Evolutionary conservation across 2,329 filamentous ascomycete genomes (phyloP), one percentile per base, ranked within the genome.

Genomic region (Aspergillus unguis): DNA sequence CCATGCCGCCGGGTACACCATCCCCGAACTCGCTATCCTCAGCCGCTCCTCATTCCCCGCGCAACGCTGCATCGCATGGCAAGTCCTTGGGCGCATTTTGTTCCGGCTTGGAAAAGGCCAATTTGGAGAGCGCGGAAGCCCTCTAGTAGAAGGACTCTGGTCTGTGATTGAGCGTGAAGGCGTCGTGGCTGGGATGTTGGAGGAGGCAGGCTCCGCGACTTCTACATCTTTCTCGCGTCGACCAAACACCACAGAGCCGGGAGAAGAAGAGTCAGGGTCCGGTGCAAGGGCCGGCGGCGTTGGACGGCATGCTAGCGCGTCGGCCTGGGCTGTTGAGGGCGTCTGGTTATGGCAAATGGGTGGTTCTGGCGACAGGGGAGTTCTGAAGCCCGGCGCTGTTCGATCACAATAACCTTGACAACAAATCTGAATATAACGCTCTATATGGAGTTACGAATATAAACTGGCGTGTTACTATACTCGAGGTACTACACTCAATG

Each of bases 1-100:
- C 11, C 90, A 95, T 71, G 90, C 92, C 1, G 94, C 94, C 0
- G 94, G 94, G 0, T 99, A 99, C 72, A 97, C 94, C 0, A 82
- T 99, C 29, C 84, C 85, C 0, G 94, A 99, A 71, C 78, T 99
- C 1, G 86, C 90, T 1, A 83, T 87, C 31, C 80, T 96, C 2
- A 85, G 90, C 4, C 81, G 92, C 32, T 95, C 89, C 50, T 84
- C 85, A 0, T 90, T 96, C 23, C 84, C 94, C 0, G 86, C 88
- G 0, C 94, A 99, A 75, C 77, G 92, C 8, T 96, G 94, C 65
- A 81, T 97, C 56, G 90, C 94, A 0, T 96, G 90, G 71, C 92
- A 96, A 72, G 92, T 92, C 0, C 76, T 97, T 1, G 94, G 94
- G 0, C 80, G 94, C 23, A 82, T 97, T 5, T 71, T 97, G 11